Conservation (phyloP, 257 asterid genomes). For the Przewalskia tangutica region DNA sequence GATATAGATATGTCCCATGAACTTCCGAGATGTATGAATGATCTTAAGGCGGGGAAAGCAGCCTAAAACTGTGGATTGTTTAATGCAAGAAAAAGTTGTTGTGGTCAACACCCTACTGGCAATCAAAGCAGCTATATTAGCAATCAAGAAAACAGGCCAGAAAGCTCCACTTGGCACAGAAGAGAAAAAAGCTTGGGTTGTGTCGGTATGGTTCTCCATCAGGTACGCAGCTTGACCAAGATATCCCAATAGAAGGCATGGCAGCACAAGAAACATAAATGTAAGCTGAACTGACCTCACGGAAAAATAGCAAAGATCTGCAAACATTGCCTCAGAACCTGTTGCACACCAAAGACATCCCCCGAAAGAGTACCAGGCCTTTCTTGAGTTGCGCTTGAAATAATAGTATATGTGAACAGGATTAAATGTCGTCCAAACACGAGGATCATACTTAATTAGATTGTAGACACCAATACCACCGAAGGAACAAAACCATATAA, state of each 20-base stretch:
- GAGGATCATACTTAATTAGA: constrained; percentile 67
- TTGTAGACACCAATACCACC: constrained; percentile 92
- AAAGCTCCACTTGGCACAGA: constrained; percentile 91
- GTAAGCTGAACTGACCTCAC: constrained; percentile 98
- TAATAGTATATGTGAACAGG: constrained; percentile 80
- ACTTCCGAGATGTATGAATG: constrained; percentile 84
- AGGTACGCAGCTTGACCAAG: constrained; percentile 99
- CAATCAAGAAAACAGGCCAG: constrained; percentile 93
- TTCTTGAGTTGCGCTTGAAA: constrained; percentile 69
- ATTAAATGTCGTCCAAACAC: constrained; percentile 73
- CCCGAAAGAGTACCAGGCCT: constrained; percentile 95
- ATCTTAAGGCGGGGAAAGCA: constrained; percentile 98
- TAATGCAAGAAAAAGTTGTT: constrained; percentile 89
- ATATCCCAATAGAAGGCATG: constrained; percentile 96
- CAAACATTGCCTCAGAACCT: constrained; percentile 99
- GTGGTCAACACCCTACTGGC: constrained; percentile 98
- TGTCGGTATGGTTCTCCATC: constrained; percentile 87
- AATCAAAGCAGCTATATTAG: constrained; percentile 88
- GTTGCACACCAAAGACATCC: constrained; percentile 94
- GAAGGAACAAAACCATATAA: constrained; percentile 94
- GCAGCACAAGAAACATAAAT: constrained; percentile 73
- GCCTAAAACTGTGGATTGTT: constrained; percentile 91
- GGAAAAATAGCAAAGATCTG: constrained; percentile 94
- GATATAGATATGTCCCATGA: constrained; percentile 96
- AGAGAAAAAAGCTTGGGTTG: constrained; percentile 90